Base-by-base conservation (phyloP, 257 asterid species). In the Fraxinus cuspidata region DNA sequence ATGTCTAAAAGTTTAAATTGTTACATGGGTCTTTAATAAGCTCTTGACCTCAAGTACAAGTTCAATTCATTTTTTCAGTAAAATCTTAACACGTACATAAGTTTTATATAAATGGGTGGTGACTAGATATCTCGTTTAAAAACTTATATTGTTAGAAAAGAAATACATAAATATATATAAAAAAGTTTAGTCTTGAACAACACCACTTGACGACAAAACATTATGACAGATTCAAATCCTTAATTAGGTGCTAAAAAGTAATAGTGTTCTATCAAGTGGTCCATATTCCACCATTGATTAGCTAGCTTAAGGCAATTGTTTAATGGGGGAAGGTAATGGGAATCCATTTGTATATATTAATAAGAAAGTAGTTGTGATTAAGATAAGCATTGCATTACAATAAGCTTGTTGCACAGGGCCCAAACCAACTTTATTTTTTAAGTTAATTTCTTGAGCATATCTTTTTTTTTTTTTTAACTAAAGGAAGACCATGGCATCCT, bases 381-480 rank as follows among this genome's bases (percentile, higher is more conserved):
- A 75, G 88, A 85, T 85, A 82, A 82, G 81, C 81, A 77, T 74
- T 70, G 75, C 38, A 37, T 68, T 74, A 63, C n/a, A 63, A 63
- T 80, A 82, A 73, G 60, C 86, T 77, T 78, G 83, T 77, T 80
- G 78, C 78, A 60, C 79, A 80, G 80, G 81, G 71, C 71, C 90
- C 88, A 73, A 82, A 27, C 34, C 37, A 51, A 72, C 77, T 79
- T 67, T 81, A 28, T 35, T 74, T 40, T 44, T 27, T 40, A 38
- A 32, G 34, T 28, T 25, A 69, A 15, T 16, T 53, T 49, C 69
- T 19, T 15, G 31, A 63, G 37, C 19, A 60, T 60, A 58, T 73
- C 16, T 27, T 34, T 70, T 15, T 53, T 34, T 53, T 34, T 81
- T 53, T 34, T 53, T 34, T 81, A 58, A 4, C 9, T 21, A 23